Base-by-base conservation (phyloP, 2,329 filamentous ascomycete genomes). In the Fusarium miscanthi region DNA sequence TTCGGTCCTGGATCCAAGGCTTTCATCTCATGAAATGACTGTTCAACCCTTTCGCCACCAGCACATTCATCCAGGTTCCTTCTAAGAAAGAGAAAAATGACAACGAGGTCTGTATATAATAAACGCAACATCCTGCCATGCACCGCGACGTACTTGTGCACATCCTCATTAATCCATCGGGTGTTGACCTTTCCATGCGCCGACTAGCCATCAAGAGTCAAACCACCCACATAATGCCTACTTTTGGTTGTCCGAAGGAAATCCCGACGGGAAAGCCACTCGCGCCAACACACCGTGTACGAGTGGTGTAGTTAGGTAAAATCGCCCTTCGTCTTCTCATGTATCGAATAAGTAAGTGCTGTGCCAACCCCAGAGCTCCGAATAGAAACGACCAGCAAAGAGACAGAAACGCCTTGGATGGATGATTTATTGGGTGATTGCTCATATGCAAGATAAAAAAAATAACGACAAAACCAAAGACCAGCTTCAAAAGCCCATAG, bases 221-320 rank as follows among this genome's bases (percentile, higher is more conserved):
- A 66, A 54, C 58, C 58, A 49, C 27, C 66, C 46, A 49, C 66
- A 66, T 54, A 61, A 73, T 63, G 62, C 53, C 59, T 61, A 54
- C 70, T 69, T 67, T 69, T 74, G 51, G 41, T 73, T 69, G 72
- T 69, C 74, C 70, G 75, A 74, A 69, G 42, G n/a, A 46, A 43
- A 52, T 23, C 48, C 35, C 43, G 54, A 57, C 41, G 57, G 64
- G 54, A 41, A 45, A 59, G 35, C 37, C 46, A 60, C 30, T 38
- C 51, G 37, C 23, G 19, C 31, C 31, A 40, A 19, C 51, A 52
- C 49, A 37, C 33, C 23, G 33, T 49, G 53, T 52, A 46, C 35
- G 43, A 40, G 14, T 23, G 48, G 46, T 58, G 52, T 41, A 59
- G 33, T 49, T 49, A 45, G 19, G 53, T 45, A 17, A 48, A 58